Evolutionary conservation across 495 filamentous ascomycete genomes (phyloP).

Genomic region (Daldinia childiae): DNA sequence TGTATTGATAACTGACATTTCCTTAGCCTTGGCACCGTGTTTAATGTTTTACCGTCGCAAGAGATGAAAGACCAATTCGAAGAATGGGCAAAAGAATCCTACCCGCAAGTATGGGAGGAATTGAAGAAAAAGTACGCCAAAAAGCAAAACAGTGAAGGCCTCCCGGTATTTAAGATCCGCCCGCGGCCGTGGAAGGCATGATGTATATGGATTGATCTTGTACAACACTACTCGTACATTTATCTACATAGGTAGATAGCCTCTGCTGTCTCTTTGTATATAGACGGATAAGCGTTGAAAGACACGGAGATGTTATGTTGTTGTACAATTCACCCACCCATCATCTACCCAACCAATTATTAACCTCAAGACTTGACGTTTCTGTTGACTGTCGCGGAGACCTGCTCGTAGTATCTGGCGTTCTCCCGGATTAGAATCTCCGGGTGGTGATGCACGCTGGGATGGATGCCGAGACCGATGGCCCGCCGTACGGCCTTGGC

Average conservation of each 20-base stretch:
- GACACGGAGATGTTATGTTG: background rate
- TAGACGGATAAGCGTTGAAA: slow-evolving; percentile 22
- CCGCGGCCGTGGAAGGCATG: slow-evolving; percentile 55
- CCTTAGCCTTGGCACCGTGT: slow-evolving; percentile 72
- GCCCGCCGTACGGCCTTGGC: slow-evolving; percentile 90
- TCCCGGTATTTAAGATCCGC: slow-evolving; percentile 52
- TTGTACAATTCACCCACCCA: slow-evolving; percentile 25
- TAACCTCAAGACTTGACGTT: slow-evolving; percentile 2
- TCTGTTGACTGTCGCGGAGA: slow-evolving; percentile 19
- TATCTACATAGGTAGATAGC: slow-evolving; percentile 35
- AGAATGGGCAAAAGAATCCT: slow-evolving; percentile 72
- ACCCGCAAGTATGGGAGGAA: slow-evolving; percentile 73
- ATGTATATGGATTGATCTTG: slow-evolving; percentile 37
- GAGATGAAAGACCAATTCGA: slow-evolving; percentile 73
- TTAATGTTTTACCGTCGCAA: slow-evolving; percentile 71
- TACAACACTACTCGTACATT: slow-evolving; percentile 44
- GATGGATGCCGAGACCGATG: slow-evolving; percentile 90
- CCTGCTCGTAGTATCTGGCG: slow-evolving; percentile 24
- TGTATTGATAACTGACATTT: slow-evolving; percentile 18
- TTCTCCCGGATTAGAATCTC: slow-evolving; percentile 69
- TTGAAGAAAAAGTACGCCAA: slow-evolving; percentile 61
- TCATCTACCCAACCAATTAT: slow-evolving; percentile 4
- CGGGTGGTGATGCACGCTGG: slow-evolving; percentile 91
- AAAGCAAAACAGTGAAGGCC: slow-evolving; percentile 49
- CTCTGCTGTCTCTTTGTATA: slow-evolving; percentile 41